These are phyloP conservation scores for Pseudocercospora eumusae DNA, from an alignment of 2,329 filamentous ascomycete genomes.

Conservation along the genomic window DNA sequence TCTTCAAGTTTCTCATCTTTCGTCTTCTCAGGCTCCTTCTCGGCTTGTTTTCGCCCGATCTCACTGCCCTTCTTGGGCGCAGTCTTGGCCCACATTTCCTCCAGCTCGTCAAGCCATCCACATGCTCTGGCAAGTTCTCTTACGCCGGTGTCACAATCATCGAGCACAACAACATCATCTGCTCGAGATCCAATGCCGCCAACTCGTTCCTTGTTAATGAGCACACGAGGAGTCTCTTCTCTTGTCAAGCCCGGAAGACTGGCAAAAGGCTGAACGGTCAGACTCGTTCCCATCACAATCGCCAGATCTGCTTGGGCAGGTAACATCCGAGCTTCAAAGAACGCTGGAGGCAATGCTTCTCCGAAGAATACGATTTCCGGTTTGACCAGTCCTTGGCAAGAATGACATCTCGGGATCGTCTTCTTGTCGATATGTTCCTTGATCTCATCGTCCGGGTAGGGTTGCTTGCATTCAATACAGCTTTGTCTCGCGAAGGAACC, in stretches of 20 bases:
- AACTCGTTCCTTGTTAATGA: constrained; percentile 85
- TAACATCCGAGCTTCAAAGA: constrained; percentile 61
- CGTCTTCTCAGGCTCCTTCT: constrained; percentile 40
- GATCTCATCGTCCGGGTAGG: constrained; percentile 76
- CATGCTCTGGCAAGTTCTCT: constrained; percentile 74
- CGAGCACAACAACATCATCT: constrained; percentile 83
- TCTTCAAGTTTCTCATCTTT: constrained; percentile 60
- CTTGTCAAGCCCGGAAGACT: constrained; percentile 67
- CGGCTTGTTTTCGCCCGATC: constrained; percentile 13
- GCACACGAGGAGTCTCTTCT: constrained; percentile 68
- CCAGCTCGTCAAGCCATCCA: constrained; percentile 84
- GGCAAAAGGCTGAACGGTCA: constrained; percentile 87
- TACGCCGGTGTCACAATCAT: constrained; percentile 81
- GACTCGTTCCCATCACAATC: constrained; percentile 84
- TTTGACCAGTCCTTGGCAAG: constrained; percentile 80
- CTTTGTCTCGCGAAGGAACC: constrained; percentile 89
- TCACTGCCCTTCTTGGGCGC: constrained; percentile 61
- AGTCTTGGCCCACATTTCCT: constrained; percentile 69
- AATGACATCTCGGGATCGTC: constrained; percentile 69
- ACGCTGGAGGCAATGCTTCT: constrained; percentile 66
- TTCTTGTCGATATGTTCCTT: constrained; percentile 65
- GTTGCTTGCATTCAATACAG: constrained; percentile 81
- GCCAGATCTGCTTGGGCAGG: constrained; percentile 69
- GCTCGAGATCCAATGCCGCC: constrained; percentile 73
- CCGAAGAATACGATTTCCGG: constrained; percentile 96